Evolutionary conservation across 164 flowering plant genomes (phyloP).

Genomic region (Kingdonia uniflora): DNA sequence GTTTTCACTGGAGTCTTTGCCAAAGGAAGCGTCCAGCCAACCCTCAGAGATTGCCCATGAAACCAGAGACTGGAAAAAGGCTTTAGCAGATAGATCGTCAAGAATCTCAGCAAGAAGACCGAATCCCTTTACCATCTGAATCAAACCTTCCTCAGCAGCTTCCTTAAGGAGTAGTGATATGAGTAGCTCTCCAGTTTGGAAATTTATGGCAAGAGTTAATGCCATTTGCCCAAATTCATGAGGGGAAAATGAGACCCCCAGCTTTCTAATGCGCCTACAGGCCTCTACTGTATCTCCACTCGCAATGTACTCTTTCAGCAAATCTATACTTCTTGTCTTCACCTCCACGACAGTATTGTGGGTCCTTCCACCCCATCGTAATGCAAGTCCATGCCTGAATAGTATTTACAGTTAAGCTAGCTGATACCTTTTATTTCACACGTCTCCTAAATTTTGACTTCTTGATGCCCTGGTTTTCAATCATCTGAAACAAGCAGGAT

Average conservation of each 20-base stretch:
- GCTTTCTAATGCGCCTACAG: conserved; percentile 82
- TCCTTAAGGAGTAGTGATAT: conserved; percentile 67
- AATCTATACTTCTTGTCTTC: conserved; percentile 70
- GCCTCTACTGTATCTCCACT: conserved; percentile 87
- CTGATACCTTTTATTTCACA: not conserved
- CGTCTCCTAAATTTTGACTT: no score
- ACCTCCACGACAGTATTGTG: conserved; percentile 86
- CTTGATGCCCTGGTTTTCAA: no score
- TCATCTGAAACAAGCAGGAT: no score
- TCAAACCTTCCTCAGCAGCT: conserved; percentile 85
- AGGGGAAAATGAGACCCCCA: conserved; percentile 84
- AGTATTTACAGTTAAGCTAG: not conserved
- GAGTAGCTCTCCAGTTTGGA: conserved; percentile 48
- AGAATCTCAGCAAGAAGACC: conserved; percentile 73
- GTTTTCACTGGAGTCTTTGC: conserved; percentile 30
- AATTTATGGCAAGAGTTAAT: conserved; percentile 80
- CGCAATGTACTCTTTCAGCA: conserved; percentile 80
- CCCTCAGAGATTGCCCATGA: conserved; percentile 72
- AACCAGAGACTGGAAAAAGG: conserved; percentile 46
- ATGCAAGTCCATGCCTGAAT: no score
- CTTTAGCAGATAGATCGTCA: conserved; percentile 82
- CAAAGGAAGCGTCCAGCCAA: conserved; percentile 77
- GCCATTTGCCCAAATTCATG: conserved; percentile 96
- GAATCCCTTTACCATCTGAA: conserved; percentile 92
- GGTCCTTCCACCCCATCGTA: conserved; percentile 94